phyloP scores from a whole-genome alignment of 1,284 basidiomycete species.

The Cutaneotrichosporon arboriforme region DNA sequence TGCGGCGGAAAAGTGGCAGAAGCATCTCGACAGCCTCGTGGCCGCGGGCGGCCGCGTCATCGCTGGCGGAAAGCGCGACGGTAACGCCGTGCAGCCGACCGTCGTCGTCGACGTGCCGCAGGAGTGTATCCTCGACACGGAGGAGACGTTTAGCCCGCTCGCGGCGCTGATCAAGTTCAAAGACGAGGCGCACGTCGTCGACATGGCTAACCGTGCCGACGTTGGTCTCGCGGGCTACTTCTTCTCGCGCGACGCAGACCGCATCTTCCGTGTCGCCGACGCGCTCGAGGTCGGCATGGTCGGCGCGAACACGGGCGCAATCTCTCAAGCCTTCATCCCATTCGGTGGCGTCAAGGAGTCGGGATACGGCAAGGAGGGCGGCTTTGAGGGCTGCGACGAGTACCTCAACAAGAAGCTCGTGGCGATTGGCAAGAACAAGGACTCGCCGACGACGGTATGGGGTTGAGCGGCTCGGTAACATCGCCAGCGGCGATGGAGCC shows the following conservation, averaged over 20 bases:
- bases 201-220: slow-evolving; percentile 74
- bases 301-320: slow-evolving; percentile 63
- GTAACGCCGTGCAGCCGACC: slow-evolving; percentile 77
- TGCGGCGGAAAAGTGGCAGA: slow-evolving; percentile 78
- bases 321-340: slow-evolving; percentile 66
- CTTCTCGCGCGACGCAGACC: slow-evolving; percentile 80
- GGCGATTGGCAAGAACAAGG: slow-evolving; percentile 25
- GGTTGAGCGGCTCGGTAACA: not conserved
- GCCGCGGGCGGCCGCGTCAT: slow-evolving; percentile 78
- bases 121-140: slow-evolving; percentile 55
- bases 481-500: too few species aligned
- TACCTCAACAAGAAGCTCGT: slow-evolving; percentile 42
- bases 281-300: slow-evolving; percentile 86
- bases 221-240: slow-evolving; percentile 89
- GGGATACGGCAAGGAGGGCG: slow-evolving; percentile 44
- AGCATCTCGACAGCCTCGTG: slow-evolving; percentile 82
- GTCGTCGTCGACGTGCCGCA: slow-evolving; percentile 79
- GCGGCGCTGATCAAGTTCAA: slow-evolving; percentile 66
- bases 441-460: slow-evolving; percentile 1
- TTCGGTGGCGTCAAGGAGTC: slow-evolving; percentile 69
- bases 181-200: slow-evolving; percentile 86
- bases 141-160: slow-evolving; percentile 84
- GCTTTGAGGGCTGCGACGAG: slow-evolving; percentile 41
- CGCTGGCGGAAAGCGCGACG: slow-evolving; percentile 69
- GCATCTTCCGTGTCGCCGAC: slow-evolving; percentile 97